phyloP scores from a whole-genome alignment of 2,329 filamentous ascomycete genomes.

The Bipolaris victoriae region DNA sequence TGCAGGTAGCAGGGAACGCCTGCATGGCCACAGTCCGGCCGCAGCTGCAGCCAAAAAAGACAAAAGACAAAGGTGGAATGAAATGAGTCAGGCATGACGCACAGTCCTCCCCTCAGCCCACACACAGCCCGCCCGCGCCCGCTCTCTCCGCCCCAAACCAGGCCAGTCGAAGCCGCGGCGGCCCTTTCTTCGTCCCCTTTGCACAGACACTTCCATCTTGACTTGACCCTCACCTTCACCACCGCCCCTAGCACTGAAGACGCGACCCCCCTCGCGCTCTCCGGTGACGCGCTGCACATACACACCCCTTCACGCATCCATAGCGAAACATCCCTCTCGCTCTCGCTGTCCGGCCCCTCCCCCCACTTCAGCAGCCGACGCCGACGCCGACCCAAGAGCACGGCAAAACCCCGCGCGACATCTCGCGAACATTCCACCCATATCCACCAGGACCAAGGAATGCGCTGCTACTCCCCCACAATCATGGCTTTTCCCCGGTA shows the following conservation, averaged over 20 bases:
- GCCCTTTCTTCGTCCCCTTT: conserved; percentile 14
- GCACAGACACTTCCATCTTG: conserved; percentile 1
- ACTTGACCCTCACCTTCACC: conserved; percentile 7
- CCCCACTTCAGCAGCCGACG: conserved; percentile 26
- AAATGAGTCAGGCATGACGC: conserved; percentile 24
- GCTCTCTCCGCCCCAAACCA: conserved; percentile 6
- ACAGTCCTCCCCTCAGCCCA: neutral
- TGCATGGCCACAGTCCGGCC: conserved; percentile 9
- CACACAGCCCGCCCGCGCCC: conserved; percentile 10
- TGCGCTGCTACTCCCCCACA: conserved; percentile 25
- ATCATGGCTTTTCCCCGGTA: conserved; percentile 36
- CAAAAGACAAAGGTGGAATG: neutral
- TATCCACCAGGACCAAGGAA: conserved; percentile 24
- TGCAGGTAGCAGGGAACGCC: too few species aligned
- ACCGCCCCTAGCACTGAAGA: conserved; percentile 18
- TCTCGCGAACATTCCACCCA: conserved; percentile 6
- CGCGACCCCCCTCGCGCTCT: conserved; percentile 12
- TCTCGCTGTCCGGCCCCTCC: conserved; percentile 18
- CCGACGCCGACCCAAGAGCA: conserved; percentile 16
- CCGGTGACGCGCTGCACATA: conserved; percentile 10
- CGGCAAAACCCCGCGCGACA: conserved; percentile 10
- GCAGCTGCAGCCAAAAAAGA: conserved; percentile 4
- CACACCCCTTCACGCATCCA: conserved; percentile 16
- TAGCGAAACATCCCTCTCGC: conserved; percentile 22
- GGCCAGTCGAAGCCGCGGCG: conserved; percentile 10